phyloP scores from a whole-genome alignment of 495 filamentous ascomycete genomes.

The Penicillium diatomitis region DNA sequence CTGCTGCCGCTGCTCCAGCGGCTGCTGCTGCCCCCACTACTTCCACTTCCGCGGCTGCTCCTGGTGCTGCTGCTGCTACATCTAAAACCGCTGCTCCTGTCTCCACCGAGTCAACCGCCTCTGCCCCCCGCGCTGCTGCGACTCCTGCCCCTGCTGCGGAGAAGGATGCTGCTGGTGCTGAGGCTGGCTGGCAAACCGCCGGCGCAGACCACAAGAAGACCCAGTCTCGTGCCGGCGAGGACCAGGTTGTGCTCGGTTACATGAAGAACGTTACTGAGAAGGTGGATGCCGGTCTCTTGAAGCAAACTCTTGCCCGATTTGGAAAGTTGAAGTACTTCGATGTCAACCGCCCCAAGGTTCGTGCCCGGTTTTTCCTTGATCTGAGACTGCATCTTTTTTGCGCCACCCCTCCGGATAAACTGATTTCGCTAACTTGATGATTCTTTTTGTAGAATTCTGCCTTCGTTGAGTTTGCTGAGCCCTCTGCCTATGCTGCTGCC shows the following conservation, averaged over 20 bases:
- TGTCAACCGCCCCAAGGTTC: slow-evolving; percentile 81
- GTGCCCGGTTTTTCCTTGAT: slow-evolving; percentile 9
- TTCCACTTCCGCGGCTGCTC: slow-evolving; percentile 23
- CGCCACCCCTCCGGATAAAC: not conserved
- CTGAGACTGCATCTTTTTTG: not conserved
- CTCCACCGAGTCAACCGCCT: slow-evolving; percentile 21
- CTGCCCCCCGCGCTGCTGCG: slow-evolving; percentile 24
- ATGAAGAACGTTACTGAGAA: slow-evolving; percentile 90
- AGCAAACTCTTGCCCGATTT: slow-evolving; percentile 53
- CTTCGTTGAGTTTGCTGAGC: slow-evolving; percentile 83
- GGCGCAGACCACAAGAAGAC: slow-evolving; percentile 68
- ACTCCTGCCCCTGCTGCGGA: slow-evolving; percentile 27
- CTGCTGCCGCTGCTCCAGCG: slow-evolving; percentile 26
- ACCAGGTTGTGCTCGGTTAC: slow-evolving; percentile 67
- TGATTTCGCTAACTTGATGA: not conserved
- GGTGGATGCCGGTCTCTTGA: slow-evolving; percentile 60
- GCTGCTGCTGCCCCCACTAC: slow-evolving; percentile 23
- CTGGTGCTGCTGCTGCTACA: slow-evolving; percentile 25
- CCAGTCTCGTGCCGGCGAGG: slow-evolving; percentile 57
- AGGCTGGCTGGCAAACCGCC: slow-evolving; percentile 72
- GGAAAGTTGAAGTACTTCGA: slow-evolving; percentile 83
- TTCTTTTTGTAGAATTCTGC: slow-evolving; percentile 67
- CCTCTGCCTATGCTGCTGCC: slow-evolving; percentile 70
- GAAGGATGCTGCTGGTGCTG: slow-evolving; percentile 38
- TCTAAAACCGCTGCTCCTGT: slow-evolving; percentile 32